Evolutionary conservation across 805 yeast species (phyloP).

Genomic region (Jamesozyma gamospora): DNA sequence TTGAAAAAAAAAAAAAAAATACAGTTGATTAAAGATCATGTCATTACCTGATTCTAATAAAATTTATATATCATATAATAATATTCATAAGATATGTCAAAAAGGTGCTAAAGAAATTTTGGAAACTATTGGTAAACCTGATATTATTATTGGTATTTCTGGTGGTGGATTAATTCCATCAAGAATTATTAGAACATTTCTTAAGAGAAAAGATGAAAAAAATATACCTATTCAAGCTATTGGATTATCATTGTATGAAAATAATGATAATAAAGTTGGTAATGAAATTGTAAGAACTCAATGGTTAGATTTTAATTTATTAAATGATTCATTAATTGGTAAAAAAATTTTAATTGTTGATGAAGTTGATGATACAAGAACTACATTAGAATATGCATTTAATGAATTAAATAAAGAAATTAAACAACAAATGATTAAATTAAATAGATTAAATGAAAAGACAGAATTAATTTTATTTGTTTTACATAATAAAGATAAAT

Average conservation of each 20-base stretch:
- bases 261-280: constrained; percentile 41
- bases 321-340: constrained; percentile 66
- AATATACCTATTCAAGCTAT: constrained; percentile 65
- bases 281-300: constrained; percentile 79
- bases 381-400: constrained; percentile 78
- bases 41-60: constrained; percentile 29
- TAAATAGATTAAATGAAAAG: constrained; percentile 47
- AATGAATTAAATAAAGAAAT: constrained; percentile 57
- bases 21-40: no score
- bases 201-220: constrained; percentile 48
- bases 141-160: constrained; percentile 56
- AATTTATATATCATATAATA: constrained; percentile 63
- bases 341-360: constrained; percentile 75
- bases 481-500: constrained; percentile 73
- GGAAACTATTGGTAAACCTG: constrained; percentile 35
- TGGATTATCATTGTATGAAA: constrained; percentile 56
- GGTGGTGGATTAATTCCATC: constrained; percentile 71
- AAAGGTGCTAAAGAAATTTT: constrained; percentile 46
- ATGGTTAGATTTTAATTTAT: constrained; percentile 77
- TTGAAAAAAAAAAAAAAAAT: no score
- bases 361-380: constrained; percentile 88
- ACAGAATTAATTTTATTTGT: constrained; percentile 72
- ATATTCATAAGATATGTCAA: constrained; percentile 76
- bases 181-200: constrained; percentile 54
- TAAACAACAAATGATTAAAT: constrained; percentile 44